Base-by-base conservation (phyloP, 352 stramenopile genomes). In the Pythium myriotylum region DNA sequence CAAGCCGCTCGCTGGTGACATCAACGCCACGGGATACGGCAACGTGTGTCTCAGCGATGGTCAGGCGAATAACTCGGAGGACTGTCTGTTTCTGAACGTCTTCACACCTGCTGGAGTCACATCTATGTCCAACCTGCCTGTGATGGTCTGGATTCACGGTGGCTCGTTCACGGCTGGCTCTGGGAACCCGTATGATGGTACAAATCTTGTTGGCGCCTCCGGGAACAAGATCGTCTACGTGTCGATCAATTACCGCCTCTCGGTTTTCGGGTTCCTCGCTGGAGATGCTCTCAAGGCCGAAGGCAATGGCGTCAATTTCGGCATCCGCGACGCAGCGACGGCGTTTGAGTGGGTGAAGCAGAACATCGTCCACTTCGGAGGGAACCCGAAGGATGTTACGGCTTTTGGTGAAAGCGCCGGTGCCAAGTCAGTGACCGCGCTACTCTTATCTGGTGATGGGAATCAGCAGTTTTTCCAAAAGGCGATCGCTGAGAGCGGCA, bases 81-180 rank as follows among this genome's bases (percentile, higher is more conserved):
- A 77, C 51, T 77, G 70, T 22, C 24, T 77, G 29, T 77, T 70
- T 48, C 51, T 77, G 14, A 68, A 77, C 27, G 67, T 77, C 19
- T 74, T 62, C 59, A 56, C 62, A 1, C 70, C 70, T 14, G 66
- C 56, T 10, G 35, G 33, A 7, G 51, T 70, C 14, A 65, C 70
- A 0, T 41, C 42, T 0, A 57, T 33, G 7, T 63, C 62, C 32
- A 77, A 73, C 40, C 57, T 75, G 2, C 51, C 70, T 3, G 70
- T 78, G 5, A 19, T 78, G 23, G 62, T 78, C n/a, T 78, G 59
- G 58, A 67, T 63, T 16, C 68, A 73, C 40, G 67, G 70, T n/a
- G 70, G 70, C 19, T 52, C 42, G n/a, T 74, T 73, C 42, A 60
- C 50, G 2, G 39, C 32, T 8, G 70, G 70, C 5, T 17, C 27